Evolutionary conservation across 148 eudicot genomes (phyloP).

Genomic region (Tetragonia tetragonoides): DNA sequence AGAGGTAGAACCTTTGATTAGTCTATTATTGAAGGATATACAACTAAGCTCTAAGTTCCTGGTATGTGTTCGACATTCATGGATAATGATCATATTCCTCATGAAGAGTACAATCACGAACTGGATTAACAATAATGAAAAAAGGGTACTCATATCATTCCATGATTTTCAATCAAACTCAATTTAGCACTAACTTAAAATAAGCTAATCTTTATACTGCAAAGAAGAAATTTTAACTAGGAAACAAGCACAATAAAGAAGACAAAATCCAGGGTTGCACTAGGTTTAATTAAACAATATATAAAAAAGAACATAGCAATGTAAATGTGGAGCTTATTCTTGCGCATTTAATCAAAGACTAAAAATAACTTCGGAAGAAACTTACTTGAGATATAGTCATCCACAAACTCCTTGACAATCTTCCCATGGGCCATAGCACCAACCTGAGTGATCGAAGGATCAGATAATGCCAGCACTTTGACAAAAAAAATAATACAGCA

Average conservation of each 20-base stretch:
- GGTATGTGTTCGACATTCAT: background rate
- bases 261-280: background rate
- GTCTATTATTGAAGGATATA: background rate
- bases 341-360: background rate
- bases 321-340: background rate
- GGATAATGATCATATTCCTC: background rate
- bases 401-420: constrained; percentile 62
- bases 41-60: background rate
- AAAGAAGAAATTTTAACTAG: background rate
- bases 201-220: background rate
- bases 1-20: background rate
- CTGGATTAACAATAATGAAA: background rate
- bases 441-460: constrained; percentile 46
- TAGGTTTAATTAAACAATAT: background rate
- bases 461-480: background rate
- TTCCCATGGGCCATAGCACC: constrained; percentile 99
- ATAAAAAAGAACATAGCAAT: background rate
- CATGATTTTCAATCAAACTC: too few species aligned
- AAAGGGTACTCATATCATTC: too few species aligned
- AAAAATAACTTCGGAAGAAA: background rate
- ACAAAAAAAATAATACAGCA: background rate
- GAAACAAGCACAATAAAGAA: background rate
- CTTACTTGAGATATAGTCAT: constrained; percentile 81
- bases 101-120: background rate
- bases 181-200: too few species aligned